Evolutionary conservation across 495 filamentous ascomycete species (phyloP).

Genomic region (Talaromyces proteolyticus): DNA sequence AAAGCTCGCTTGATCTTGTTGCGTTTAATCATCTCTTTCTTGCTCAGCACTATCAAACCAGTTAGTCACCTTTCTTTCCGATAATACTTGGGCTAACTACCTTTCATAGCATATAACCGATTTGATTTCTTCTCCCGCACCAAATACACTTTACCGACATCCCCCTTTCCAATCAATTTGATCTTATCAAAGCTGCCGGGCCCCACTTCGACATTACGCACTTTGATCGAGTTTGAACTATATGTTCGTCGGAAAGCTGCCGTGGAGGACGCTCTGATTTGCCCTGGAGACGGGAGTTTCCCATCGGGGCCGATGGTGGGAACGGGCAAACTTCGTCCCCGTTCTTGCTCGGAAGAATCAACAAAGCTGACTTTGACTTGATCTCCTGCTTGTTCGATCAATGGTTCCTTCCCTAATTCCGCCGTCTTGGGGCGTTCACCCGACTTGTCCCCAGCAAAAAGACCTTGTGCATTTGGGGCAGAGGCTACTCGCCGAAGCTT

Average conservation of each 20-base stretch:
- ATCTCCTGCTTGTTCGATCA: slow-evolving; percentile 49
- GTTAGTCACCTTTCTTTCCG: slow-evolving; percentile 24
- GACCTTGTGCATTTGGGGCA: slow-evolving; percentile 91
- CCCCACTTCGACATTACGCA: slow-evolving; percentile 92
- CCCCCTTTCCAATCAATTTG: slow-evolving; percentile 96
- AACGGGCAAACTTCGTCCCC: slow-evolving; percentile 29
- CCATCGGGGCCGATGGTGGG: slow-evolving; percentile 32
- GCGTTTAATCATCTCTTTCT: slow-evolving; percentile 99
- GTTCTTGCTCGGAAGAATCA: slow-evolving; percentile 32
- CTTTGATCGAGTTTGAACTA: slow-evolving; percentile 98
- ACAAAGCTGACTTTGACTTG: slow-evolving; percentile 53
- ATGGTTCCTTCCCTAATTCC: slow-evolving; percentile 71
- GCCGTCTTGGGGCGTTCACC: slow-evolving; percentile 72
- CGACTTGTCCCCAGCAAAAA: slow-evolving; percentile 65
- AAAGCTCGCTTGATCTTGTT: slow-evolving; percentile 99
- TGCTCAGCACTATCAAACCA: slow-evolving; percentile 76
- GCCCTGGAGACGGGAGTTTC: slow-evolving; percentile 42
- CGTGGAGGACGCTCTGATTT: slow-evolving; percentile 40
- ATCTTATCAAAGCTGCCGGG: slow-evolving; percentile 98
- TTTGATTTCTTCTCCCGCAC: slow-evolving; percentile 96
- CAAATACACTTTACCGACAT: slow-evolving; percentile 97
- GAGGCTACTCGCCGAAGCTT: slow-evolving; percentile 92
- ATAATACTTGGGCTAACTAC: slow-evolving; percentile 39
- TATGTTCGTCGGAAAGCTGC: slow-evolving; percentile 89
- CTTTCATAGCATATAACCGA: slow-evolving; percentile 97